These are phyloP conservation scores for Leishmania tarentolae DNA, from an alignment of 208 protist genomes.

Conservation along the genomic window DNA sequence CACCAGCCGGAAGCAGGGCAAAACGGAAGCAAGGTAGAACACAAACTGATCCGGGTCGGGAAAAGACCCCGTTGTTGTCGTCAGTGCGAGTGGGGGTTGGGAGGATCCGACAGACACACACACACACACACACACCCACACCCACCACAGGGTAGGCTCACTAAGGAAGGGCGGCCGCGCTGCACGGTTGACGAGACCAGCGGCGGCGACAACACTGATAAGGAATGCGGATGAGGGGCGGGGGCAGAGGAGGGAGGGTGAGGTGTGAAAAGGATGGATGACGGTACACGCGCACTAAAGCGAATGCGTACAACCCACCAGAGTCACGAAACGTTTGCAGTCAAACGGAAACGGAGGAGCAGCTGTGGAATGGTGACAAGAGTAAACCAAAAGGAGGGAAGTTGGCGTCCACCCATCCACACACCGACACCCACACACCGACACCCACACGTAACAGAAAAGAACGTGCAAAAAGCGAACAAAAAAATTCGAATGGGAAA, in stretches of 20 bases:
- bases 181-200: neutral
- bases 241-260: no score
- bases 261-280: neutral
- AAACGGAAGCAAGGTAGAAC: neutral
- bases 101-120: neutral
- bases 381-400: neutral
- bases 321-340: neutral
- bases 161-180: neutral
- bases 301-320: neutral
- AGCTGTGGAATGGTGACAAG: neutral
- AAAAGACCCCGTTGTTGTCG: neutral
- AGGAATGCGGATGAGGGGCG: neutral
- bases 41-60: neutral
- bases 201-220: neutral
- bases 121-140: neutral
- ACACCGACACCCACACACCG: no score
- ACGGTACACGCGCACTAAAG: neutral
- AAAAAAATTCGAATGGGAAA: conserved; percentile 4
- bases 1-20: neutral
- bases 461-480: neutral
- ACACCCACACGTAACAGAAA: neutral
- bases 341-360: neutral
- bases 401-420: no score
- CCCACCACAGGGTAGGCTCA: neutral
- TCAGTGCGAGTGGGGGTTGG: neutral